Conservation (phyloP, 2,329 filamentous ascomycete species). For the Penicillium sp. region DNA sequence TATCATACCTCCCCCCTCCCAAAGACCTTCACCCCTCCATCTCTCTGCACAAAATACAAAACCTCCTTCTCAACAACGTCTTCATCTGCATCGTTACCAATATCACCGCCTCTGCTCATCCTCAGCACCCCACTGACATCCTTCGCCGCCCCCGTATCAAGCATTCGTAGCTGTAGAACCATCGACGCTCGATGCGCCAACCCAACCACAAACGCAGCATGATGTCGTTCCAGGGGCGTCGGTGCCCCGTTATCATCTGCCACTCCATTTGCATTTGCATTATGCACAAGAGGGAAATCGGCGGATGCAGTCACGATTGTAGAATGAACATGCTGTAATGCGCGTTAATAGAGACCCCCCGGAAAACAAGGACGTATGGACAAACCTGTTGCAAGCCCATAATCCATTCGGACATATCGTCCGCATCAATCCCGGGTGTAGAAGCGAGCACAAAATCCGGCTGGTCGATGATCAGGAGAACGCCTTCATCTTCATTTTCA, state of each 20-base stretch:
- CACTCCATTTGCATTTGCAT: slow-evolving; percentile 24
- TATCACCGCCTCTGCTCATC: slow-evolving; percentile 59
- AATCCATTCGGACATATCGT: slow-evolving; percentile 53
- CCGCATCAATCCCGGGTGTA: slow-evolving; percentile 42
- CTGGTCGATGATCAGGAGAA: slow-evolving; percentile 64
- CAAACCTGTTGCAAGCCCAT: slow-evolving; percentile 56
- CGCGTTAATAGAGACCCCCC: not conserved
- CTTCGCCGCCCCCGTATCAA: slow-evolving; percentile 84
- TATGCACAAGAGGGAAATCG: slow-evolving; percentile 66
- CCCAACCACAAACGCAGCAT: slow-evolving; percentile 66
- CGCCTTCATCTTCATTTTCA: slow-evolving; percentile 22
- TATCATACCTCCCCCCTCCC: slow-evolving; percentile 63
- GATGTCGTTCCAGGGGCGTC: slow-evolving; percentile 65
- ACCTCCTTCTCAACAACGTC: slow-evolving; percentile 61
- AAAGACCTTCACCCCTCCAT: slow-evolving; percentile 79
- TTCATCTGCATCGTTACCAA: slow-evolving; percentile 29
- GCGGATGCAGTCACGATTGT: slow-evolving; percentile 67
- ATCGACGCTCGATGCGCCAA: slow-evolving; percentile 71
- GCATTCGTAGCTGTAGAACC: slow-evolving; percentile 66
- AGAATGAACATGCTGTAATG: slow-evolving; percentile 56
- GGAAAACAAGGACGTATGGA: not conserved
- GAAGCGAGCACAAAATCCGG: slow-evolving; percentile 63
- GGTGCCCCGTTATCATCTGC: slow-evolving; percentile 30
- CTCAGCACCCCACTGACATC: slow-evolving; percentile 88
- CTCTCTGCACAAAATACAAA: slow-evolving; percentile 74